Evolutionary conservation across 1,139 yeast genomes (phyloP).

Genomic region (Nakaseomyces glabratus): DNA sequence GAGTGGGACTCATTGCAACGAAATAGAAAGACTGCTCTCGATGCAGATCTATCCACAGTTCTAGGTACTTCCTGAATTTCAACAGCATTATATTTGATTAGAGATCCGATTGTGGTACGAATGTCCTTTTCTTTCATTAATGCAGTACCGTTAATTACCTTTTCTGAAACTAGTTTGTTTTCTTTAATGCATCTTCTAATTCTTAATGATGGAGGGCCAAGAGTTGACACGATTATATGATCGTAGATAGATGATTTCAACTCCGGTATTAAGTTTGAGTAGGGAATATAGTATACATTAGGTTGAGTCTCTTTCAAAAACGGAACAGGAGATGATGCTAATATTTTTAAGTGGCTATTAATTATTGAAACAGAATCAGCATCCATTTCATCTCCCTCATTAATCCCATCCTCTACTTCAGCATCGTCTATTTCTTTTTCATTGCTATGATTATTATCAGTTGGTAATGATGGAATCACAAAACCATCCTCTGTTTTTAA

Average conservation of each 20-base stretch:
- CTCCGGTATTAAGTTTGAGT: conserved; percentile 35
- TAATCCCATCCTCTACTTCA: conserved; percentile 12
- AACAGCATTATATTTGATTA: conserved; percentile 49
- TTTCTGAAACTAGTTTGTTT: conserved; percentile 72
- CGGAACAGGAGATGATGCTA: conserved; percentile 38
- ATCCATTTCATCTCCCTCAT: conserved; percentile 19
- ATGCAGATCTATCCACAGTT: conserved; percentile 85
- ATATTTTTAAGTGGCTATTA: conserved; percentile 43
- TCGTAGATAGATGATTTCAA: conserved; percentile 55
- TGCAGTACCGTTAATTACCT: conserved; percentile 66
- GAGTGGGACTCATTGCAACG: conserved; percentile 54
- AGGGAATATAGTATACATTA: conserved; percentile 40
- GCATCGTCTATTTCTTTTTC: conserved; percentile 6
- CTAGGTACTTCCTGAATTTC: conserved; percentile 90
- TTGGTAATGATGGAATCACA: conserved; percentile 21
- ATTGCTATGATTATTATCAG: conserved; percentile 1
- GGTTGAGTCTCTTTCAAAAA: conserved; percentile 40
- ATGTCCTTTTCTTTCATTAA: conserved; percentile 70
- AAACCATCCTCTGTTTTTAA: conserved; percentile 39
- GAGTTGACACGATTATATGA: conserved; percentile 46
- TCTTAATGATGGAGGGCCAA: conserved; percentile 52
- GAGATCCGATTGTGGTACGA: conserved; percentile 50
- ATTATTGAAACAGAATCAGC: conserved; percentile 30
- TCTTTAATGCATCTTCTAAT: conserved; percentile 60
- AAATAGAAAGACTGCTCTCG: conserved; percentile 77